Percentiles rank a stretch among this genome's conserved stretches.
These are phyloP conservation scores for Striga asiatica DNA, from an alignment of 257 asterid genomes.

Conservation along the genomic window DNA sequence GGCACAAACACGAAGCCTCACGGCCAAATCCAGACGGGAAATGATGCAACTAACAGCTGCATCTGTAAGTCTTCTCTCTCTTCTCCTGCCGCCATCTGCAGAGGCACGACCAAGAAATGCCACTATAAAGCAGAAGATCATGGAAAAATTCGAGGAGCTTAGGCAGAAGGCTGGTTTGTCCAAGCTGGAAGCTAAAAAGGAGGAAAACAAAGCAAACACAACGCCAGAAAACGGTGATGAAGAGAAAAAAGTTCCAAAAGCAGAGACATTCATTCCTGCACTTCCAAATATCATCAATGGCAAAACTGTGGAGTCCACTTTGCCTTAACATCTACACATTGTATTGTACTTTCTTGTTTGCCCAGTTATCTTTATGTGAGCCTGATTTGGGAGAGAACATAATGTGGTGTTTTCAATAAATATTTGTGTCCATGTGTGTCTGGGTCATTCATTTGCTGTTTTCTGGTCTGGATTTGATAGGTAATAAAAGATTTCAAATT, in stretches of 20 bases:
- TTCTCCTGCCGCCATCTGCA: slow-evolving; percentile 31
- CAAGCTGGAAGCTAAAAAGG: too few relatives aligned
- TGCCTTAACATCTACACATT: too few relatives aligned
- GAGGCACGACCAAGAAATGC: slow-evolving; percentile 45
- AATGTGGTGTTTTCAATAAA: too few relatives aligned
- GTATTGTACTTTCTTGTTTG: too few relatives aligned
- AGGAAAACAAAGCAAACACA: slow-evolving; percentile 11
- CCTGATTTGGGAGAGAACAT: too few relatives aligned
- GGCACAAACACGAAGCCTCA: slow-evolving; percentile 19
- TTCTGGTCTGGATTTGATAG: too few relatives aligned
- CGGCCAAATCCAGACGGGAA: slow-evolving; percentile 34
- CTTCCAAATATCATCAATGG: slow-evolving; percentile 29
- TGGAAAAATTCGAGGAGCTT: slow-evolving; percentile 31
- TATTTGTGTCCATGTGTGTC: too few relatives aligned
- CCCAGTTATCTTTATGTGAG: too few relatives aligned
- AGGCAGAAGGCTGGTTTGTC: slow-evolving; percentile 29
- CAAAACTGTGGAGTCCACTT: slow-evolving; percentile 20
- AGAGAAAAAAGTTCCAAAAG: slow-evolving; percentile 15
- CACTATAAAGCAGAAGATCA: slow-evolving; percentile 32
- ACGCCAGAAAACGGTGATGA: slow-evolving; percentile 2
- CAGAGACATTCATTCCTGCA: slow-evolving; percentile 15
- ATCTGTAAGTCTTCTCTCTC: slow-evolving; percentile 27
- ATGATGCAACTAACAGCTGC: slow-evolving; percentile 39
- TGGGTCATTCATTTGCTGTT: too few relatives aligned
- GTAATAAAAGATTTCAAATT: too few relatives aligned